Percentiles rank a stretch among this genome's conserved stretches.
Evolutionary conservation across 1,139 yeast genomes (phyloP).

Genomic region (Schwanniomyces etchellsii): DNA sequence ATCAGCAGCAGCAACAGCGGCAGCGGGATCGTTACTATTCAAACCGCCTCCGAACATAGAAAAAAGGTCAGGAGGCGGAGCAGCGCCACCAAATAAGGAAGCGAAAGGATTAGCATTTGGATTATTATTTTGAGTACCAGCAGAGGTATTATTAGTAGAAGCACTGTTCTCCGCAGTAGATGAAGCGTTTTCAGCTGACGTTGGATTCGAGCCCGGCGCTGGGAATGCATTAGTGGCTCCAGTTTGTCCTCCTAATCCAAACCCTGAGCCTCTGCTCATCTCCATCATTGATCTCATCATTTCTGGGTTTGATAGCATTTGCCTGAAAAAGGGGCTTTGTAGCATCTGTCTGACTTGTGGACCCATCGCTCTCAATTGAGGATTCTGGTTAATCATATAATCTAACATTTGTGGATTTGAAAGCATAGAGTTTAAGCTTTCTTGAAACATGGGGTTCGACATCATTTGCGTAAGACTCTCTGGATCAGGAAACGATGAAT

Average conservation of each 20-base stretch:
- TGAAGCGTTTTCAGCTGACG: slow-evolving; percentile 13
- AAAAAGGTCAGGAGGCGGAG: slow-evolving; percentile 37
- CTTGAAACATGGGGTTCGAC: slow-evolving; percentile 76
- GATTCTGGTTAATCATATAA: slow-evolving; percentile 73
- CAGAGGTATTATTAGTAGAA: slow-evolving; percentile 8
- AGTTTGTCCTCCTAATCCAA: slow-evolving; percentile 27
- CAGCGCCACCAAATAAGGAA: slow-evolving; percentile 34
- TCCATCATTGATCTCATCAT: slow-evolving; percentile 79
- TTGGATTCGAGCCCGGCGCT: slow-evolving; percentile 49
- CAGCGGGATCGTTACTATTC: slow-evolving; percentile 18
- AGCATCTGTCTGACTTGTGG: slow-evolving; percentile 85
- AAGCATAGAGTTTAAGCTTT: slow-evolving; percentile 73
- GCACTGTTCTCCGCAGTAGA: slow-evolving; percentile 11
- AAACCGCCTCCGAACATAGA: slow-evolving; percentile 38
- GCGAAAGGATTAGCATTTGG: slow-evolving; percentile 43
- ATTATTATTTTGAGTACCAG: slow-evolving; percentile 7
- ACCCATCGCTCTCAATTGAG: slow-evolving; percentile 81
- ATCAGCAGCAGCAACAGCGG: slow-evolving; percentile 49
- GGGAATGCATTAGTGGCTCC: slow-evolving; percentile 38
- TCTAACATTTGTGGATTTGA: slow-evolving; percentile 81
- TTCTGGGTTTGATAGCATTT: slow-evolving; percentile 82
- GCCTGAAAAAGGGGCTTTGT: slow-evolving; percentile 78
- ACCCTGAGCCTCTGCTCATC: slow-evolving; percentile 50
- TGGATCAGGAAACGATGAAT: slow-evolving; percentile 59
- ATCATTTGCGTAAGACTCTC: slow-evolving; percentile 70